Evolutionary conservation across 2,329 filamentous ascomycete species (phyloP).

Genomic region (Exutisphaerella laricina): DNA sequence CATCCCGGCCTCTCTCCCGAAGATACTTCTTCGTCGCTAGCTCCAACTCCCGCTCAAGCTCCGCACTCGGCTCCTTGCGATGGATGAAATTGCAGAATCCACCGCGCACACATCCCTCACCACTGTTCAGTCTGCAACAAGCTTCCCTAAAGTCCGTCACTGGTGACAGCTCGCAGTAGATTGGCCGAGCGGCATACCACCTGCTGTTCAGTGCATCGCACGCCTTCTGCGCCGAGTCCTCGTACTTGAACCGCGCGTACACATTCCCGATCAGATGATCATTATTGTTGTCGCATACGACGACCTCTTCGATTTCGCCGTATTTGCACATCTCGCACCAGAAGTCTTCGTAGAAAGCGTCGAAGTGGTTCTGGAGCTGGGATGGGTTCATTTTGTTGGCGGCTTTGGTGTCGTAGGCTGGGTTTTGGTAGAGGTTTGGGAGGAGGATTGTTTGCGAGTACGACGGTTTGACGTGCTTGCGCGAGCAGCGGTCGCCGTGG

Average conservation of each 20-base stretch:
- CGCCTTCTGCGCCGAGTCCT: slow-evolving; percentile 87
- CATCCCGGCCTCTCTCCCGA: slow-evolving; percentile 74
- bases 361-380: slow-evolving; percentile 98
- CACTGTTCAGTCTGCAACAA: slow-evolving; percentile 88
- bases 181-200: slow-evolving; percentile 95
- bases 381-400: slow-evolving; percentile 92
- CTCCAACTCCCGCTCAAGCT: slow-evolving; percentile 81
- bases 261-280: slow-evolving; percentile 99
- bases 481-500: slow-evolving; percentile 94
- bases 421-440: slow-evolving; percentile 98
- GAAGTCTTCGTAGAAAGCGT: slow-evolving; percentile 99
- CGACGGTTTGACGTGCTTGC: slow-evolving; percentile 98
- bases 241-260: slow-evolving; percentile 99
- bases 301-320: slow-evolving; percentile 93
- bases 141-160: slow-evolving; percentile 98
- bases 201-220: slow-evolving; percentile 90
- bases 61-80: slow-evolving; percentile 84
- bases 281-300: slow-evolving; percentile 99
- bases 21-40: slow-evolving; percentile 96
- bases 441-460: slow-evolving; percentile 98
- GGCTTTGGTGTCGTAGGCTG: slow-evolving; percentile 73
- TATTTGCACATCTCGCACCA: slow-evolving; percentile 99
- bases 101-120: slow-evolving; percentile 90
- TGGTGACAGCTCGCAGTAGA: slow-evolving; percentile 95
- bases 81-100: slow-evolving; percentile 99